These are phyloP conservation scores for Catharanthus roseus DNA, from an alignment of 257 asterid genomes.

Conservation along the genomic window DNA sequence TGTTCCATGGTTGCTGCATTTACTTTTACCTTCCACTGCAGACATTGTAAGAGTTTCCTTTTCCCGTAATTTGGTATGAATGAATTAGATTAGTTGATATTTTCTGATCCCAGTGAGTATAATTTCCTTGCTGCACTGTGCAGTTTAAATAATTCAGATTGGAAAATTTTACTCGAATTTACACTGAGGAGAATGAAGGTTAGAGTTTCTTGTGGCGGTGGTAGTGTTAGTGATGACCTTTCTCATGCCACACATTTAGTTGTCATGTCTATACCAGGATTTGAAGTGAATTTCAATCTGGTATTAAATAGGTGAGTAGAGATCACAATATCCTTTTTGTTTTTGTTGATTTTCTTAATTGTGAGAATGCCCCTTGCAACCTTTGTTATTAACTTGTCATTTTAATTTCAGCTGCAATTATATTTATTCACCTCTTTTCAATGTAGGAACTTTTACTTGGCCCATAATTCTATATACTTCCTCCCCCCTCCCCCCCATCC, in stretches of 20 bases:
- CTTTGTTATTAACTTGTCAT: not conserved
- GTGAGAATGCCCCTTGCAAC: not conserved
- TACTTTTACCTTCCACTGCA: constrained; percentile 56
- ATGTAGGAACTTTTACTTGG: too few relatives aligned
- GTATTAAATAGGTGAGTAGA: constrained; percentile 50
- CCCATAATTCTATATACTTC: not conserved
- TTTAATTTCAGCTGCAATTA: not conserved
- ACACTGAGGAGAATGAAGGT: constrained; percentile 73
- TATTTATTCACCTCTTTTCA: too few relatives aligned
- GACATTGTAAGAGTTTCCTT: constrained; percentile 40
- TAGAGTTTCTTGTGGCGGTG: constrained; percentile 72
- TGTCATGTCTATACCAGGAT: constrained; percentile 40
- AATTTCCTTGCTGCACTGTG: constrained; percentile 15
- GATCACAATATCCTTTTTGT: not conserved
- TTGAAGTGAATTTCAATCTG: constrained; percentile 39
- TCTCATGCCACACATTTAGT: constrained; percentile 75
- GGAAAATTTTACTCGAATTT: constrained; percentile 54
- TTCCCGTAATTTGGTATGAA: not conserved
- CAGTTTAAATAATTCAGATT: constrained; percentile 39
- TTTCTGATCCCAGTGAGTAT: constrained; percentile 17
- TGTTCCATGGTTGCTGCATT: constrained; percentile 69
- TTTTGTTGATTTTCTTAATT: constrained; percentile 1
- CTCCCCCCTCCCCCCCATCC: too few relatives aligned
- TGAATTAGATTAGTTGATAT: constrained; percentile 12
- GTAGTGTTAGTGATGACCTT: constrained; percentile 48